Evolutionary conservation across 768 basidiomycete species (phyloP).

Genomic region (Agaricus sinodeliciosus): DNA sequence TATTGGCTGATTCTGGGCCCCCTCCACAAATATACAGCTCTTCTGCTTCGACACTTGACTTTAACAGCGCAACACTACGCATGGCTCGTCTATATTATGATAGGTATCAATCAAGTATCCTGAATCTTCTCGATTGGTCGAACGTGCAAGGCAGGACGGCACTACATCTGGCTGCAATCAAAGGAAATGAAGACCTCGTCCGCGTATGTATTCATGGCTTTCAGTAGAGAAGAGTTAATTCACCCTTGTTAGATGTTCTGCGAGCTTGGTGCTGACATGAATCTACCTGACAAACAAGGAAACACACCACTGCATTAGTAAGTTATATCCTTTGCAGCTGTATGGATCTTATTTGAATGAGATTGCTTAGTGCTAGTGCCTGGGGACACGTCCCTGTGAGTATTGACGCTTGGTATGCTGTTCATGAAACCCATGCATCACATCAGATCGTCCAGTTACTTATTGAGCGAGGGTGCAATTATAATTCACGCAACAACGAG

Average conservation of each 20-base stretch:
- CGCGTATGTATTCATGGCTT: slow-evolving; percentile 43
- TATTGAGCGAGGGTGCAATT: slow-evolving; percentile 86
- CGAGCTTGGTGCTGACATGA: slow-evolving; percentile 85
- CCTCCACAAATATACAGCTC: slow-evolving; percentile 39
- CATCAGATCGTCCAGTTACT: slow-evolving; percentile 78
- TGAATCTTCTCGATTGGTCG: slow-evolving; percentile 69
- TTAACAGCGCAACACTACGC: slow-evolving; percentile 65
- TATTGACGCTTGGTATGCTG: slow-evolving; percentile 10
- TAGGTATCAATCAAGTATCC: slow-evolving; percentile 65
- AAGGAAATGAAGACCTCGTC: slow-evolving; percentile 87
- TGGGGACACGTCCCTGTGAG: slow-evolving; percentile 81
- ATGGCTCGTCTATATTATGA: slow-evolving; percentile 88
- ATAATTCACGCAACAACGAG: slow-evolving; percentile 77
- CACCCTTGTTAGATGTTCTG: slow-evolving; percentile 67
- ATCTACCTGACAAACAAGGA: slow-evolving; percentile 86
- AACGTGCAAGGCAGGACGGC: slow-evolving; percentile 88
- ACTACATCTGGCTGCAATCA: slow-evolving; percentile 79
- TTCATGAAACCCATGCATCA: neutral
- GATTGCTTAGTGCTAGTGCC: slow-evolving; percentile 61
- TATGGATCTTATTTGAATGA: slow-evolving; percentile 10
- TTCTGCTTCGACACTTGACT: slow-evolving; percentile 47
- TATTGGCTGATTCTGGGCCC: slow-evolving; percentile 80
- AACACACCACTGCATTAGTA: slow-evolving; percentile 93
- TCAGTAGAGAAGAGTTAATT: neutral
- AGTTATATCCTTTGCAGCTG: slow-evolving; percentile 22